These are phyloP conservation scores for Thinopyrum elongatum DNA, from an alignment of 176 grass and related monocot species.

Conservation along the genomic window DNA sequence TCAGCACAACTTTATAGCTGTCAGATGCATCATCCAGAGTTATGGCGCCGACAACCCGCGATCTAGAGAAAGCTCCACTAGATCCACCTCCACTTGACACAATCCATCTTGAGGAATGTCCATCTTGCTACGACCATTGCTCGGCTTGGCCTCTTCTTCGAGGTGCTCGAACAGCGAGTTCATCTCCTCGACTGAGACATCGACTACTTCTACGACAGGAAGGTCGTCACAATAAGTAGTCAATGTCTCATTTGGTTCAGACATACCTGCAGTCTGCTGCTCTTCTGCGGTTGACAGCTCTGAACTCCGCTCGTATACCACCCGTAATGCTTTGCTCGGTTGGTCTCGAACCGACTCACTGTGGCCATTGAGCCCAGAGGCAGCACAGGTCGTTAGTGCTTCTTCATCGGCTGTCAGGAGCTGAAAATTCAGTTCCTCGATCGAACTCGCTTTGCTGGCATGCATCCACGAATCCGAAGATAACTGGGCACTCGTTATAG, in stretches of 20 bases:
- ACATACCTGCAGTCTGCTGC: neutral
- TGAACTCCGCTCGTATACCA: slow-evolving; percentile 7
- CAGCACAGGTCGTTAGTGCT: neutral
- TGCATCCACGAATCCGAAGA: neutral
- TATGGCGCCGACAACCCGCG: neutral
- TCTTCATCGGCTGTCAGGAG: slow-evolving; percentile 19
- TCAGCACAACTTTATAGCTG: neutral
- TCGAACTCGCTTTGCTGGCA: slow-evolving; percentile 18
- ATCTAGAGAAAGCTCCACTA: neutral
- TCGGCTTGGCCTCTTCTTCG: neutral
- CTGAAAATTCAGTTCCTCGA: slow-evolving; percentile 14
- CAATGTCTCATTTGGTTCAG: neutral
- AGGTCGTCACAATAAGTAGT: neutral
- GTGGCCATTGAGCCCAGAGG: neutral
- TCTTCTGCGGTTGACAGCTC: neutral
- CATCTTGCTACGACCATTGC: slow-evolving; percentile 7
- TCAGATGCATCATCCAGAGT: neutral
- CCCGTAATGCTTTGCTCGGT: neutral
- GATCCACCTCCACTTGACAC: neutral
- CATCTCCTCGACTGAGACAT: slow-evolving; percentile 16
- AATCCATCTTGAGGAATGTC: neutral
- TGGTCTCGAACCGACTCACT: neutral
- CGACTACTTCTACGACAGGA: slow-evolving; percentile 25
- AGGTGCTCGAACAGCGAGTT: slow-evolving; percentile 16
- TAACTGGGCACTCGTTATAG: neutral